phyloP scores from a whole-genome alignment of 805 yeast species.

The Wickerhamiella vanderwaltii region DNA sequence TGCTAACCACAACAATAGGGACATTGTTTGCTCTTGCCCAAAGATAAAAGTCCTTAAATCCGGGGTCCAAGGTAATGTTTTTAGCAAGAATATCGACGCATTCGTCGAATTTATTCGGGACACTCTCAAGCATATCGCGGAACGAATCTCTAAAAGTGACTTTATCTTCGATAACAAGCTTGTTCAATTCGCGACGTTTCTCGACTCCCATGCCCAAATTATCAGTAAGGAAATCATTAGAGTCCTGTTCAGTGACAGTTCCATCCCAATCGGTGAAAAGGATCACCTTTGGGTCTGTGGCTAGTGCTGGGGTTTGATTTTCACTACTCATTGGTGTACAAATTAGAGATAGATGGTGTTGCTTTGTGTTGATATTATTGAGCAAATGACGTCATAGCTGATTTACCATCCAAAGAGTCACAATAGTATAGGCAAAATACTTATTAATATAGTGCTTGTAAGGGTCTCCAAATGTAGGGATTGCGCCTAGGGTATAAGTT shows the following conservation, averaged over 20 bases:
- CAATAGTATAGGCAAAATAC: too few species aligned
- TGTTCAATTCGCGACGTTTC: conserved; percentile 54
- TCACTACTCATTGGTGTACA: too few species aligned
- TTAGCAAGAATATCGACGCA: conserved; percentile 58
- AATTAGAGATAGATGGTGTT: too few species aligned
- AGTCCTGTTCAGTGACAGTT: conserved; percentile 88
- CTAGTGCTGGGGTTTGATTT: conserved; percentile 22
- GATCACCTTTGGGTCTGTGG: conserved; percentile 45
- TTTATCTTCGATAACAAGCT: conserved; percentile 57
- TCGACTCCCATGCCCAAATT: conserved; percentile 72
- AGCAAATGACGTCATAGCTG: not conserved
- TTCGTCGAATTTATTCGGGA: conserved; percentile 62
- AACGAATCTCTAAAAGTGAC: conserved; percentile 64
- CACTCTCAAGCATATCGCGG: conserved; percentile 68
- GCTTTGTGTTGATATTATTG: too few species aligned
- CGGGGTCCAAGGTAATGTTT: conserved; percentile 73
- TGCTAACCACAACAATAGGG: conserved; percentile 77
- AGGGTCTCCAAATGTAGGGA: not conserved
- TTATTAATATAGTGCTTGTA: too few species aligned
- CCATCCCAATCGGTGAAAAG: conserved; percentile 98
- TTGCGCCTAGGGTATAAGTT: not conserved
- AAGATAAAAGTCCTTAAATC: conserved; percentile 66
- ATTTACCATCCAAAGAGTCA: not conserved
- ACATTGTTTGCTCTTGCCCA: conserved; percentile 64
- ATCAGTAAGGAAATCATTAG: conserved; percentile 86